Base-by-base conservation (phyloP, 352 stramenopile species). In the Thalassiosira mediterranea region DNA sequence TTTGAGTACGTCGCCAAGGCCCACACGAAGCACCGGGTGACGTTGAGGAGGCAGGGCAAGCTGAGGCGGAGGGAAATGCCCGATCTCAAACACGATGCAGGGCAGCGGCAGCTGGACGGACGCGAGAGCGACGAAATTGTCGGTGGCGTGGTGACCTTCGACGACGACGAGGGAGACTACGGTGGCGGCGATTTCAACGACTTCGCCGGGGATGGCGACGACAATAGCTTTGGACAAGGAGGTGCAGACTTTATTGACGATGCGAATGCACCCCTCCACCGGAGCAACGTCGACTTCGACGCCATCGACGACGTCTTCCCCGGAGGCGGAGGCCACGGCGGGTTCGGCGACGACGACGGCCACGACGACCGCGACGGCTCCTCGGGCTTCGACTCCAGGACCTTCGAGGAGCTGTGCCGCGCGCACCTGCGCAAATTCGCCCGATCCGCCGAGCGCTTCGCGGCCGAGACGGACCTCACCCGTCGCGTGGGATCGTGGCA, bases 321-420 rank as follows among this genome's bases (percentile, higher is more conserved):
- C 29, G 44, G 54, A 15, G 28, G 31, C 15, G 15, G 48, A 29
- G 8, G 5, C 28, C 3, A 25, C 11, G 38, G 29, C 17, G 17
- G 60, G 4, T 66, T 67, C 21, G 37, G 37, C 34, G 42, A 72
- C 60, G 25, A 69, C 21, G 31, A 77, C 52, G 46, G 63, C 38
- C 19, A 61, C 46, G 47, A 62, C 32, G 17, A 59, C 19, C 26
- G 44, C 21, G 48, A 68, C 47, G 29, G 48, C 46, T 56, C 48
- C 26, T 23, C 56, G 4, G 68, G 72, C 46, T 46, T 29, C 31
- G 53, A 48, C 1, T 59, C 69, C 51, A 59, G 84, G 68, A 88
- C 77, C 11, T 94, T 94, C 79, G 88, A 94, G 77, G 81, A 90
- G 59, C 67, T 94, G 15, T 94, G 88, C 53, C 73, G 79, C 21